A percentile compares a stretch with the other conserved stretches of the same genome.
Conservation (phyloP, 129 eudicot genomes). For the Mikania micrantha region DNA sequence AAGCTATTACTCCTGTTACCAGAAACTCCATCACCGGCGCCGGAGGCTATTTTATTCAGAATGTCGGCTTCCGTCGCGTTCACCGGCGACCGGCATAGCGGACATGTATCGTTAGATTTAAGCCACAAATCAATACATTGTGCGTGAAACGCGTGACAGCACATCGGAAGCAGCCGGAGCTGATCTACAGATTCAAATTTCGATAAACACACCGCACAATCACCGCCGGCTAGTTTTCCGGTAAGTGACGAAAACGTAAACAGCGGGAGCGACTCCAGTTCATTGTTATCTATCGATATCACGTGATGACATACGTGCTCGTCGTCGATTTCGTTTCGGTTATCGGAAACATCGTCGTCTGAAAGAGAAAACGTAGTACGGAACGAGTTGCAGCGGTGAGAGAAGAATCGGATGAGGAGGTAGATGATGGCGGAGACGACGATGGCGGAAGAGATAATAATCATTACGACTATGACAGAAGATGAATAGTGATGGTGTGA, state of each 20-base stretch:
- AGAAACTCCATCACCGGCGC: not conserved
- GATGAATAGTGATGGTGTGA: conserved; percentile 12
- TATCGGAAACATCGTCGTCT: conserved; percentile 26
- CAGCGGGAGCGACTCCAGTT: conserved; percentile 48
- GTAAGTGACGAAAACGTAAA: conserved; percentile 57
- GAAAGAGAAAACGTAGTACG: conserved; percentile 25
- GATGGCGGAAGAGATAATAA: conserved; percentile 47
- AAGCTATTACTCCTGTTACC: conserved; percentile 34
- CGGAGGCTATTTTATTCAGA: conserved; percentile 32
- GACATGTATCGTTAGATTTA: conserved; percentile 58
- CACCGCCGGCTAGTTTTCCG: conserved; percentile 50
- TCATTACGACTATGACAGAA: conserved; percentile 31
- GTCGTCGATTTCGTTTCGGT: not conserved
- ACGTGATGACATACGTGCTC: conserved; percentile 18
- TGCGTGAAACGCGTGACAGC: conserved; percentile 87
- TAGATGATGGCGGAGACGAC: conserved; percentile 54
- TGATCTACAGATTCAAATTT: conserved; percentile 55
- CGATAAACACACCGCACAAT: conserved; percentile 73
- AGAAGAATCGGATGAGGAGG: conserved; percentile 56
- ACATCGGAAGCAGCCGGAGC: conserved; percentile 70
- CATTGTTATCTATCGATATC: not conserved
- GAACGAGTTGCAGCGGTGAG: conserved; percentile 40
- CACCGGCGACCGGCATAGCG: conserved; percentile 70
- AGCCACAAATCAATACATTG: conserved; percentile 78
- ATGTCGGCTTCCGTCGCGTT: conserved; percentile 45